Evolutionary conservation across 495 filamentous ascomycete genomes (phyloP), one percentile per base, ranked within the genome.

Genomic region (Staphylotrichum tortipilum): DNA sequence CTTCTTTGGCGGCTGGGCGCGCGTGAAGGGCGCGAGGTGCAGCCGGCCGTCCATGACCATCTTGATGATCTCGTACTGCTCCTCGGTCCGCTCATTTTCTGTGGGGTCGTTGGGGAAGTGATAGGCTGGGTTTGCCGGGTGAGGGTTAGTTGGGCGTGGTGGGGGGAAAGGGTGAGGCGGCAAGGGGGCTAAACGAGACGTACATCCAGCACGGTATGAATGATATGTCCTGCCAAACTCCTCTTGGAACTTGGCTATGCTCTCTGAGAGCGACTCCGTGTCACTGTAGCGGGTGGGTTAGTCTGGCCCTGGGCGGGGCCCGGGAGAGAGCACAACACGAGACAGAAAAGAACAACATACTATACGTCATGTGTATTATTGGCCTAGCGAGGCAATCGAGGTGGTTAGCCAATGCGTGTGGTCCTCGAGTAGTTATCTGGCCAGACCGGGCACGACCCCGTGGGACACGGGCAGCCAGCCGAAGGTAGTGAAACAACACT

Each of bases 171-270:
- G 9, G 1, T 17, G 28, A 1, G n/a, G 6, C 5, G 37, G 22
- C 2, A 24, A 15, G 37, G 34, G n/a, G n/a, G n/a, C n/a, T n/a
- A 14, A 33, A 45, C 11, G 11, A 44, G 43, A 55, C 56, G 50
- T 54, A 71, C 69, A 64, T 3, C 70, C 68, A 8, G 66, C 68
- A 17, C 72, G 68, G 58, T 78, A 82, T 38, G 77, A 70, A 56
- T 82, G 78, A 50, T 82, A 82, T 28, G 79, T 79, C 34, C 80
- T 73, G 50, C 80, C 80, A 52, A 81, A 81, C 57, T 81, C 74
- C 51, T 78, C 76, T 54, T 62, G 66, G 59, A 71, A 80, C 40
- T 71, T 67, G 10, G 58, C 67, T 7, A 73, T 64, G 54, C 60
- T 68, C 7, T 66, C 61, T n/a, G 62, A 65, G 4, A 70, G 47